Conservation (phyloP, 345 rosid species). For the Euclidium syriacum region DNA sequence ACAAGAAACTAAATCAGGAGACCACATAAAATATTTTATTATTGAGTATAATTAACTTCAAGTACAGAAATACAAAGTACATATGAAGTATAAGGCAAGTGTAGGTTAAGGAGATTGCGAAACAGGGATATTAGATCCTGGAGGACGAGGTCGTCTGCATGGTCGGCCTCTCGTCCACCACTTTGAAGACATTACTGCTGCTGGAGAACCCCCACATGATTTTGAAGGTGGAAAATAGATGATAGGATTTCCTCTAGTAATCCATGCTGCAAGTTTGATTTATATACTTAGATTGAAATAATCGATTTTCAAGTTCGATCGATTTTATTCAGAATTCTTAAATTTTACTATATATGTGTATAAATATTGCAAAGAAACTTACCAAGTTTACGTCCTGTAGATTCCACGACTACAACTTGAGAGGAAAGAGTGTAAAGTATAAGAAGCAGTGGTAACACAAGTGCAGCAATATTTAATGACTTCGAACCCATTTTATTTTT, state of each 20-base stretch:
- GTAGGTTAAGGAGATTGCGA: neutral
- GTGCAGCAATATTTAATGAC: neutral
- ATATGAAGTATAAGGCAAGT: neutral
- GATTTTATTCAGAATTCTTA: too few relatives aligned
- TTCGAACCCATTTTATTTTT: neutral
- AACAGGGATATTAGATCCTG: neutral
- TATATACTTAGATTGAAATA: neutral
- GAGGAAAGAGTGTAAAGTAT: neutral
- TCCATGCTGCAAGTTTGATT: neutral
- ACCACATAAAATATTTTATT: too few relatives aligned
- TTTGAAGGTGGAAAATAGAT: neutral
- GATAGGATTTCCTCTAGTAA: neutral
- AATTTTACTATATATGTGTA: too few relatives aligned
- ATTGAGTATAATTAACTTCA: too few relatives aligned
- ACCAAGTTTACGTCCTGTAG: conserved; percentile 19
- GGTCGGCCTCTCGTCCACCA: neutral
- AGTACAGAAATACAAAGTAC: neutral
- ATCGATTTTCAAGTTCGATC: too few relatives aligned
- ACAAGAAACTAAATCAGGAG: too few relatives aligned
- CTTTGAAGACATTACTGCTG: neutral
- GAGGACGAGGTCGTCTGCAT: conserved; percentile 6
- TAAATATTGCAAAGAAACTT: neutral
- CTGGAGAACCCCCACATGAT: conserved; percentile 16
- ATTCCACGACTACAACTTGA: conserved; percentile 4
- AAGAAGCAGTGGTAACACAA: conserved; percentile 4